Evolutionary conservation across 2,329 filamentous ascomycete species (phyloP), one percentile per base, ranked within the genome.

Genomic region (Monosporascus sp.): DNA sequence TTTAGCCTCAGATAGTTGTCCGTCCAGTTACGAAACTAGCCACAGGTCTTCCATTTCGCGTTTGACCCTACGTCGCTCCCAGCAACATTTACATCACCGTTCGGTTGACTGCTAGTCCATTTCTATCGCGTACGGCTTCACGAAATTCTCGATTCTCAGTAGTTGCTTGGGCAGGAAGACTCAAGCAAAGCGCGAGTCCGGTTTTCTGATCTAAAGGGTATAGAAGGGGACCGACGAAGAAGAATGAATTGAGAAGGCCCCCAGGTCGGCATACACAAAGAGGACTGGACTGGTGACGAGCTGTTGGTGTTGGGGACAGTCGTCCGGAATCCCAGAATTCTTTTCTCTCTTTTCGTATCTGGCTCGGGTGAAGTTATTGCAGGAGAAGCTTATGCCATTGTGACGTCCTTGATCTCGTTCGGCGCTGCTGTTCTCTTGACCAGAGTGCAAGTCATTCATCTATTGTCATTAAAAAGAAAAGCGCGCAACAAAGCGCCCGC

Each of bases 301-400:
- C 40, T 43, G 40, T 43, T 43, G 17, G 19, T 24, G 9, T 43
- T 54, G 58, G 56, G 49, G 49, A 46, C 52, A 59, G 56, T 59
- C 54, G 58, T 58, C 55, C 55, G 60, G 55, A 58, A 55, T 60
- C 58, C 54, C 58, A 59, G n/a, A 58, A 60, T 58, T 57, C 63
- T 55, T 56, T 59, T 37, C 52, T 60, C 58, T 63, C 59, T 60
- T 55, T 46, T 46, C 43, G 26, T 46, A 46, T 22, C 24, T 46
- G 11, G 43, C 14, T 44, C 41, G 16, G 55, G 56, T 61, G 61
- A 64, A 62, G 60, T 58, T 58, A 60, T 63, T 60, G 58, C 53
- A 57, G 62, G 57, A 59, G 52, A 55, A 58, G 58, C 58, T 43
- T 55, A 41, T 59, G 56, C 55, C 55, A 60, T 58, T 60, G 60